A percentile compares a stretch with the other conserved stretches of the same genome.
Conservation (phyloP, 805 yeast species). For the Yarrowia deformans region DNA sequence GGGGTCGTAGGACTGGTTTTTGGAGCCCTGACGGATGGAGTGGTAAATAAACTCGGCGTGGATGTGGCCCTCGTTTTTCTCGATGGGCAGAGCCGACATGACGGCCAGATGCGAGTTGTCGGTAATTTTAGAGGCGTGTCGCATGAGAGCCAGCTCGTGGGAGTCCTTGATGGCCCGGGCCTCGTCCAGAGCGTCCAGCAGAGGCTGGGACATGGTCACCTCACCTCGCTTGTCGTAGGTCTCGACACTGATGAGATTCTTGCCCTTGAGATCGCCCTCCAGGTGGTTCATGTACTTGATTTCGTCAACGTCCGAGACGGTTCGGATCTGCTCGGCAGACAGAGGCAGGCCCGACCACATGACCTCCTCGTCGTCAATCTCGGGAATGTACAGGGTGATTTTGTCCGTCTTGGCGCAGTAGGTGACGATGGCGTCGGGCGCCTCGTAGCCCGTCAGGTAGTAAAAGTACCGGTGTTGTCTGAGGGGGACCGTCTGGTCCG, state of each 20-base stretch:
- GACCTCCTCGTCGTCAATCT: conserved; percentile 84
- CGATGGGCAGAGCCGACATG: conserved; percentile 91
- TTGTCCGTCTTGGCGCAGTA: conserved; percentile 62
- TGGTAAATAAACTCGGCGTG: conserved; percentile 97
- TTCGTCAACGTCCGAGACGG: conserved; percentile 79
- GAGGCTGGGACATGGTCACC: conserved; percentile 43
- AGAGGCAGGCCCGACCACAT: conserved; percentile 97
- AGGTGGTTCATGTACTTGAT: conserved; percentile 70
- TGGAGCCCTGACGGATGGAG: conserved; percentile 92
- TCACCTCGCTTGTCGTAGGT: conserved; percentile 41
- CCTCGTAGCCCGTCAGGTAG: conserved; percentile 77
- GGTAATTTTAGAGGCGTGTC: conserved; percentile 81
- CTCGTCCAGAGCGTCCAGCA: conserved; percentile 78
- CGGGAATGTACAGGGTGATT: conserved; percentile 78
- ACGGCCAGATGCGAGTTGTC: conserved; percentile 90
- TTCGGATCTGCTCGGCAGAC: conserved; percentile 66
- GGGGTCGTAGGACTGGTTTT: conserved; percentile 88
- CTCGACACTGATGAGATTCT: conserved; percentile 46
- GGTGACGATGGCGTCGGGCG: conserved; percentile 76
- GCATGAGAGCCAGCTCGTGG: conserved; percentile 77
- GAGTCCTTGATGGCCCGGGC: conserved; percentile 83
- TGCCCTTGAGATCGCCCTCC: conserved; percentile 46
- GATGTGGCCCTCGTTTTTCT: conserved; percentile 83
- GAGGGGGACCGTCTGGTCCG: conserved; percentile 78
- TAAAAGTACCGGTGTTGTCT: conserved; percentile 92